Evolutionary conservation across 768 basidiomycete species (phyloP), one percentile per base, ranked within the genome.

Genomic region (Amanita phalloides): DNA sequence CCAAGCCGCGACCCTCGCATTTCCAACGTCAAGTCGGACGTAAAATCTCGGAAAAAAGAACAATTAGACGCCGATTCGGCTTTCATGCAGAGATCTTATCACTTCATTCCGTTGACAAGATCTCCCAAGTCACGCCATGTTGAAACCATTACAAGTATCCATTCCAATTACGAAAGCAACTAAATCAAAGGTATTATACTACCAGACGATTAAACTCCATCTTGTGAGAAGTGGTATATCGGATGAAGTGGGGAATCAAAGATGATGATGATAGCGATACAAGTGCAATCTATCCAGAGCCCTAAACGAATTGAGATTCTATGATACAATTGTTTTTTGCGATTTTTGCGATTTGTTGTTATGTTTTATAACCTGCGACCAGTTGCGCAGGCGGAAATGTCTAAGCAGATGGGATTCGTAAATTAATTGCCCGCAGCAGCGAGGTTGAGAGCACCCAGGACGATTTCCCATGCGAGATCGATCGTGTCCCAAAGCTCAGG

Each of bases 381-480:
- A 37, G 25, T 3, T 52, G 43, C 51, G 51, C 51, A 38, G 13
- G 23, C 23, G 43, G 41, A 9, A 8, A 21, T 39, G n/a, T 39
- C 38, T 39, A 25, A 4, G 25, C 43, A 5, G 13, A n/a, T 30
- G 4, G 26, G 13, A 26, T 44, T 23, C n/a, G 23, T 44, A 17
- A 17, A 54, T 60, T 62, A 71, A 17, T 70, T 63, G 50, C 60
- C 64, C 32, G 66, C 62, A 32, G 71, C 71, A 33, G 74, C 75
- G 45, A 76, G 60, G 58, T 75, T 76, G 56, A 79, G 68, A 1
- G 77, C 76, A 35, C 75, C 75, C 41, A 78, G 71, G 41, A 88
- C 73, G 59, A 90, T 75, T 60, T 86, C 84, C 85, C 87, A 91
- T 20, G 86, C 85, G 56, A 84, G 75, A 58, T 89, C 83, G 57